These are phyloP conservation scores for Westerdykella aurantiaca DNA, from an alignment of 2,329 filamentous ascomycete species.

Conservation along the genomic window DNA sequence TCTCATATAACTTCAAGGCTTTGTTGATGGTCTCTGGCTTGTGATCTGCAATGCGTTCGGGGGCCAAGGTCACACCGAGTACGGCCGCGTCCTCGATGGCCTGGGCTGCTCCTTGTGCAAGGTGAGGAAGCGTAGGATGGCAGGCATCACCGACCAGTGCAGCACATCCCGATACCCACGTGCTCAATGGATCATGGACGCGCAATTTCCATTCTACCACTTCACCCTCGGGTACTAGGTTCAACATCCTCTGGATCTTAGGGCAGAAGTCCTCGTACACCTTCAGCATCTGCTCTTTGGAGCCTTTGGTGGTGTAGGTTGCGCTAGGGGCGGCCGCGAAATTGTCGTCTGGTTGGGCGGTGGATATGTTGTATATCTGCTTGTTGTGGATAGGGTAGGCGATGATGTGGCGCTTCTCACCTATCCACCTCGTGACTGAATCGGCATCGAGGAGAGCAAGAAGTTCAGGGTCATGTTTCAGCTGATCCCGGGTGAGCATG, in stretches of 20 bases:
- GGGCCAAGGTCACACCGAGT: conserved; percentile 47
- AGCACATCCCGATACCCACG: conserved; percentile 52
- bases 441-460: conserved; percentile 62
- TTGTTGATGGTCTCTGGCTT: conserved; percentile 44
- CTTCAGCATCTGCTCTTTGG: conserved; percentile 55
- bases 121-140: conserved; percentile 59
- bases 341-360: conserved; percentile 55
- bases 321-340: conserved; percentile 53
- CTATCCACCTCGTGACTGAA: conserved; percentile 68
- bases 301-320: conserved; percentile 59
- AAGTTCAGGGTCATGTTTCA: conserved; percentile 62
- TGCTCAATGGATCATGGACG: conserved; percentile 56
- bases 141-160: conserved; percentile 56
- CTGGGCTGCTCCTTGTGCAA: conserved; percentile 60
- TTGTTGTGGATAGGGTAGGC: conserved; percentile 68
- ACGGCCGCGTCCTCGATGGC: conserved; percentile 60
- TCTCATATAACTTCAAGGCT: conserved; percentile 53
- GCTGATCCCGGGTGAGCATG: conserved; percentile 63
- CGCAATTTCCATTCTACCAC: conserved; percentile 63
- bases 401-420: conserved; percentile 68
- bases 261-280: conserved; percentile 58
- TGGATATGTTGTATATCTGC: conserved; percentile 61
- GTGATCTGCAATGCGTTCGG: conserved; percentile 43
- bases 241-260: conserved; percentile 54
- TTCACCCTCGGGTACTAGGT: conserved; percentile 58